phyloP scores from a whole-genome alignment of 2,329 filamentous ascomycete genomes.

The Colletotrichum endophyticum region DNA sequence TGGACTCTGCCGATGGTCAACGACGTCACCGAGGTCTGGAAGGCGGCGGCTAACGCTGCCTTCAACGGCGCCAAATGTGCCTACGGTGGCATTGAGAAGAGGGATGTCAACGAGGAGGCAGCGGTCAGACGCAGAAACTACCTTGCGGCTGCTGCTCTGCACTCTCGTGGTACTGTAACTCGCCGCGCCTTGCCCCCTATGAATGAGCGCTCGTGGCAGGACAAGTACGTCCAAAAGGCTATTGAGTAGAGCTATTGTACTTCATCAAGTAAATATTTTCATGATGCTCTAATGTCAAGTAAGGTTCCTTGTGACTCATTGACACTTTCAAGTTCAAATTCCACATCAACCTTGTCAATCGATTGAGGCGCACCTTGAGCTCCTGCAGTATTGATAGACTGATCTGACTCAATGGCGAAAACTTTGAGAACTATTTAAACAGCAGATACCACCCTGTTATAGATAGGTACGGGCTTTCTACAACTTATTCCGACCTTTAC shows the following conservation, averaged over 20 bases:
- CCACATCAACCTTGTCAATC: too few relatives aligned
- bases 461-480: too few relatives aligned
- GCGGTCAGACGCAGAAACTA: background rate
- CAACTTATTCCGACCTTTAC: too few relatives aligned
- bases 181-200: background rate
- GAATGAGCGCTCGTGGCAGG: background rate
- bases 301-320: too few relatives aligned
- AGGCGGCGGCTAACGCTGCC: constrained; percentile 42
- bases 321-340: too few relatives aligned
- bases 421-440: too few relatives aligned
- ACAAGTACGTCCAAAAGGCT: background rate
- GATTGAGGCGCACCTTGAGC: too few relatives aligned
- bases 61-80: constrained; percentile 46
- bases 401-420: too few relatives aligned
- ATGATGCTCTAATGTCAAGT: too few relatives aligned
- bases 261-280: background rate
- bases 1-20: constrained; percentile 54
- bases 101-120: background rate
- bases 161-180: background rate
- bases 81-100: constrained; percentile 34
- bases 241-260: background rate
- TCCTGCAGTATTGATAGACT: too few relatives aligned
- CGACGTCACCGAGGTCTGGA: constrained; percentile 53
- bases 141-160: background rate
- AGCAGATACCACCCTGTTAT: too few relatives aligned